Evolutionary conservation across 2,329 filamentous ascomycete species (phyloP), one percentile per base, ranked within the genome.

Genomic region (Diaporthe sp.): DNA sequence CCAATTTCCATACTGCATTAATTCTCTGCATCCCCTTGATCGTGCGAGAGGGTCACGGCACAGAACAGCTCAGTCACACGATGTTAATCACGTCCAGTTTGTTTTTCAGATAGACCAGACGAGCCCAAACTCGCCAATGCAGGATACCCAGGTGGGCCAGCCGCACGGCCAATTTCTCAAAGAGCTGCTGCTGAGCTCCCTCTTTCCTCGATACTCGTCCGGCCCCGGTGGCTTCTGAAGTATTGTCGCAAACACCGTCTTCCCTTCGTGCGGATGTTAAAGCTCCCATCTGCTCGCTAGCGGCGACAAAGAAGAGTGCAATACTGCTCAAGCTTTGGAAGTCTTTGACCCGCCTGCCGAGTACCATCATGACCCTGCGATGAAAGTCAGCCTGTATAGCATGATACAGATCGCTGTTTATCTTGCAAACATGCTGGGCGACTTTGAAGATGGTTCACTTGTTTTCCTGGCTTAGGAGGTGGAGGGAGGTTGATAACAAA

Each of bases 121-220:
- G 90, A 2, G 90, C 90, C 95, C 96, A 98, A 3, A 98, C 93
- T 65, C 94, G 90, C 95, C 96, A 98, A 83, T 98, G 95, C 32
- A 98, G 85, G 8, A 97, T 88, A 19, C 94, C 92, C 59, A 98
- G 91, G 80, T 98, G 96, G 8, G 94, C 93, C 68, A 98, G 88
- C 59, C 94, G 91, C 56, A 92, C 93, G 1, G 94, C 91, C 81
- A 98, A 90, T 73, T 94, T 92, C 55, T 88, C 87, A 50, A 94
- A 79, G 37, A 61, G 58, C 58, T 61, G 37, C 25, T 61, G 58
- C n/a, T 42, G 37, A 42, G 88, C 86, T 56, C 85, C 86, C 65
- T 91, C 88, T 65, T 90, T 88, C 56, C 88, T 85, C 12, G 83
- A 81, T 71, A 87, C 86, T 12, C 84, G 84, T 73, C 78, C 77